Base-by-base conservation (phyloP, 2,329 filamentous ascomycete genomes). In the Bipolaris gigantea region DNA sequence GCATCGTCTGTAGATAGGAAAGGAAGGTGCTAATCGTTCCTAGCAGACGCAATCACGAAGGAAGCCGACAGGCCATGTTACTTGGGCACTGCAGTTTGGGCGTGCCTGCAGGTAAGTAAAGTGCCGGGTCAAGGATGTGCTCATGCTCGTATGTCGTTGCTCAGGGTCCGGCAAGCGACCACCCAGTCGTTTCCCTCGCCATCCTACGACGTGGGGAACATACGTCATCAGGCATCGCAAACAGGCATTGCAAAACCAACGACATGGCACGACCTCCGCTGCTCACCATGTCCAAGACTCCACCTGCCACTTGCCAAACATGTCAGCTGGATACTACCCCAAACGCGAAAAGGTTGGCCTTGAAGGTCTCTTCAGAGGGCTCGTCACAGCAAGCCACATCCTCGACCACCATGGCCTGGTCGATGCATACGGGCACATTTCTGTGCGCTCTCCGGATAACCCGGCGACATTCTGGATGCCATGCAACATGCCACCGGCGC, bases 341-440 rank as follows among this genome's bases (percentile, higher is more conserved):
- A 73, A 73, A 43, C 71, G 73, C 56, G 66, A 72, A 61, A 74
- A 73, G 57, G 58, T 75, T 9, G 70, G 69, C 32, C 66, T 73
- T 61, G 70, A 73, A 53, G 67, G 73, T 48, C 66, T 75, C 23
- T 74, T 72, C 63, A 67, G 62, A 38, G 67, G 69, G 33, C 69
- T 81, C 32, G 77, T 82, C 19, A 74, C 73, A 4, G 80, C 77
- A 34, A 76, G 74, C 54, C 81, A 83, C 62, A 83, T 84, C 46
- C 77, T 84, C 1, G 79, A 83, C 64, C 64, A 79, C 50, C 73
- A 83, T 44, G 72, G 72, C 42, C 74, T 84, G 7, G 64, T 85
- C 33, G 82, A 83, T 53, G 81, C 79, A 0, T 84, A 80, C 60
- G 81, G 82, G 16, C 82, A 85, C 58, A 72, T 85, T 11, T 83